phyloP scores from a whole-genome alignment of 1,139 yeast genomes.

The Taphrina sp. region DNA sequence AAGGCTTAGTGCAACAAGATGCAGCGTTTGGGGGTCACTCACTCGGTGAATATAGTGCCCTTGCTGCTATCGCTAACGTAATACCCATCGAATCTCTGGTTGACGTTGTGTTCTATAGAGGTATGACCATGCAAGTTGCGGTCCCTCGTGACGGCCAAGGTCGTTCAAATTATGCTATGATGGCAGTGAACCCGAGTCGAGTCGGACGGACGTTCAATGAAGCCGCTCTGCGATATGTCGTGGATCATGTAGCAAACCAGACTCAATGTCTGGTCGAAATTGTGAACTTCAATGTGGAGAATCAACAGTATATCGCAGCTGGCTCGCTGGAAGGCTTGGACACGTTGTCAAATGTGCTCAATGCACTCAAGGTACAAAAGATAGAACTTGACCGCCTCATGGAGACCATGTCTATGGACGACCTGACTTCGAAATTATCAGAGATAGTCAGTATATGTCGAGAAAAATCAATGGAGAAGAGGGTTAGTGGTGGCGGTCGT shows the following conservation, averaged over 20 bases:
- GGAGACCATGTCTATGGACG: constrained; percentile 74
- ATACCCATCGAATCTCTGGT: constrained; percentile 98
- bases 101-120: constrained; percentile 98
- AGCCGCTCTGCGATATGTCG: constrained; percentile 91
- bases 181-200: constrained; percentile 96
- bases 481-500: constrained; percentile 60
- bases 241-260: constrained; percentile 75
- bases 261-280: constrained; percentile 95
- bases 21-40: constrained; percentile 99
- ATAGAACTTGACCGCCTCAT: constrained; percentile 87
- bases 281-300: constrained; percentile 97
- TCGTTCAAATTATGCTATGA: constrained; percentile 98
- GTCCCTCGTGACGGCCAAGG: constrained; percentile 95
- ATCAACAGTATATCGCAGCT: constrained; percentile 96
- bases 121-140: constrained; percentile 99
- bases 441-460: constrained; percentile 87
- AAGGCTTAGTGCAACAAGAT: constrained; percentile 92
- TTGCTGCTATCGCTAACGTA: constrained; percentile 94
- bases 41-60: constrained; percentile 96
- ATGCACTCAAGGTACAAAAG: constrained; percentile 88
- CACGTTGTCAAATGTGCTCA: constrained; percentile 86
- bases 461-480: constrained; percentile 74
- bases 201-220: constrained; percentile 84
- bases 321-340: constrained; percentile 97
- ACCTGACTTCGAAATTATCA: constrained; percentile 79